Percentiles rank a stretch among this genome's conserved stretches.
These are phyloP conservation scores for Chrysoporthe deuterocubensis DNA, from an alignment of 2,329 filamentous ascomycete genomes.

Conservation along the genomic window DNA sequence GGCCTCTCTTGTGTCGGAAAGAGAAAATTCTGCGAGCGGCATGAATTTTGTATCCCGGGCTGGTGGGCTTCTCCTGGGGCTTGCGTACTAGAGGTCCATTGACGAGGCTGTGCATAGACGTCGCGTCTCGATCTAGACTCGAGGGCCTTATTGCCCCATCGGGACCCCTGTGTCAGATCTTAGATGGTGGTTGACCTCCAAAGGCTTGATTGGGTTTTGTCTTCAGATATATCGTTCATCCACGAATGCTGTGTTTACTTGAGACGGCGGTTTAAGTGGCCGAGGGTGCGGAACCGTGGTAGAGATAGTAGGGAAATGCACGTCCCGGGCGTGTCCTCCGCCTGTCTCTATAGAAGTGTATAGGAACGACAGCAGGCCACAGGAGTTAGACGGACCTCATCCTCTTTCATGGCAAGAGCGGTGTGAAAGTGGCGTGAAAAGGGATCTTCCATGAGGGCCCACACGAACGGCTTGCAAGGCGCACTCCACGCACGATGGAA, in stretches of 20 bases:
- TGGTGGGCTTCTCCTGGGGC: neutral
- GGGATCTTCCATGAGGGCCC: neutral
- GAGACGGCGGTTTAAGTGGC: neutral
- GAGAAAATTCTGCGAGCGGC: neutral
- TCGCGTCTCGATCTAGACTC: neutral
- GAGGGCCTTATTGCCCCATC: neutral
- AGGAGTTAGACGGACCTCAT: neutral
- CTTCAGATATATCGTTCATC: constrained; percentile 3
- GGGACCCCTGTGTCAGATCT: neutral
- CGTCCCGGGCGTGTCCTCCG: neutral
- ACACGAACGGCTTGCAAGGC: neutral
- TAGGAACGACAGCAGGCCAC: neutral
- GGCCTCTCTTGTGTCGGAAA: neutral
- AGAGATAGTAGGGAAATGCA: neutral
- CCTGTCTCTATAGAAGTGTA: neutral
- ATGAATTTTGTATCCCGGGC: neutral
- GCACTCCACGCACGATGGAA: neutral
- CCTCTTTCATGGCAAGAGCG: neutral
- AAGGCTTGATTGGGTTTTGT: neutral
- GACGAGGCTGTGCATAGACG: constrained; percentile 3
- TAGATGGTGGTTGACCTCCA: neutral
- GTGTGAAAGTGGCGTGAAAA: neutral
- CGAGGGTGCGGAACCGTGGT: neutral
- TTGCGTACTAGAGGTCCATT: neutral
- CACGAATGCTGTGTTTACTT: neutral